phyloP scores from a whole-genome alignment of 148 eudicot genomes.

The Arbutus unedo region DNA sequence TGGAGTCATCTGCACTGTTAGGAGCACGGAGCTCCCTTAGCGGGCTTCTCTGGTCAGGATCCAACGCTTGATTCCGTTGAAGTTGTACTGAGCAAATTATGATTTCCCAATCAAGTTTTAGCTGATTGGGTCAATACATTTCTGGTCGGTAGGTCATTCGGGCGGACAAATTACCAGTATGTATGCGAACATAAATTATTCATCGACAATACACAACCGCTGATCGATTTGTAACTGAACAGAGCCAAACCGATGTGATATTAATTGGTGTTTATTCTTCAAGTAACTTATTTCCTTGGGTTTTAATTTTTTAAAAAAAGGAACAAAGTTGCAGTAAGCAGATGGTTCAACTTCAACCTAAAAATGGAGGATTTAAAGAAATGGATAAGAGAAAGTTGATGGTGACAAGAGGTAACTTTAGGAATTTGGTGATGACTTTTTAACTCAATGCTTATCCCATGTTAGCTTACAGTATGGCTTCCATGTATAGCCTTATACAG shows the following conservation, averaged over 20 bases:
- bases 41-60: too few species aligned
- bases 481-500: neutral
- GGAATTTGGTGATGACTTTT: neutral
- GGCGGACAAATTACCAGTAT: too few species aligned
- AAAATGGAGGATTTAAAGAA: neutral
- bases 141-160: too few species aligned
- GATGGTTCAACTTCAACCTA: neutral
- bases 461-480: neutral
- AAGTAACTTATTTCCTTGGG: neutral
- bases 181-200: too few species aligned
- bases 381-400: neutral
- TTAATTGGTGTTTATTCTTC: neutral
- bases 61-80: too few species aligned
- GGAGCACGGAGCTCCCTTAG: too few species aligned
- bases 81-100: too few species aligned
- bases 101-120: too few species aligned
- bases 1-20: too few species aligned
- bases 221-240: too few species aligned
- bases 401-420: constrained; percentile 1
- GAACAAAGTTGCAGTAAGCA: neutral
- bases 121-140: too few species aligned
- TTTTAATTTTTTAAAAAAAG: neutral
- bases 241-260: neutral
- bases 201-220: too few species aligned
- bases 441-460: neutral